phyloP scores from a whole-genome alignment of 148 eudicot species.

The Rhododendron griersonianum region DNA sequence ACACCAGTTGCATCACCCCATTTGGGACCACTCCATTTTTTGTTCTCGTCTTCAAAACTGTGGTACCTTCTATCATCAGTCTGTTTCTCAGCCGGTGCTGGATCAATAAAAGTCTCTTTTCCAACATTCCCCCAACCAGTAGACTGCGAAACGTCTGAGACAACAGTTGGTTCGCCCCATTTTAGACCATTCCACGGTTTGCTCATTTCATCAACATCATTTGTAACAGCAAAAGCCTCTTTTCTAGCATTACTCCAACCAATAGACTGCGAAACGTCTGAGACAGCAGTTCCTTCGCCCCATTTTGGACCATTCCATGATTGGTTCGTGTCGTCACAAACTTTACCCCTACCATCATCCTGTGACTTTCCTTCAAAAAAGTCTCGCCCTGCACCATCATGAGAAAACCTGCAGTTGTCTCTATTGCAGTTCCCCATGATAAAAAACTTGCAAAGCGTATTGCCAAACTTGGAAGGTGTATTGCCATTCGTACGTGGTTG shows the following conservation, averaged over 20 bases:
- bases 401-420: slow-evolving; percentile 40
- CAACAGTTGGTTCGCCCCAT: slow-evolving; percentile 22
- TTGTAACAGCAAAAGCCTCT: slow-evolving; percentile 4
- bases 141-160: slow-evolving; percentile 10
- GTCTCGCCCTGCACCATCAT: slow-evolving; percentile 22
- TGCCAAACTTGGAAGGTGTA: slow-evolving; percentile 26
- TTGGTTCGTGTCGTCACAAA: slow-evolving; percentile 20
- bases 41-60: slow-evolving; percentile 22
- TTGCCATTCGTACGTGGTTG: slow-evolving; percentile 10
- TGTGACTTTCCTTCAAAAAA: slow-evolving; percentile 20
- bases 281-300: slow-evolving; percentile 18
- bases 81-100: slow-evolving; percentile 19
- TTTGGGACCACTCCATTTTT: slow-evolving; percentile 33
- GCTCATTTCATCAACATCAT: slow-evolving; percentile 16
- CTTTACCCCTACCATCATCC: slow-evolving; percentile 25
- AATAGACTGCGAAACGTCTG: slow-evolving; percentile 10
- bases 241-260: slow-evolving; percentile 15
- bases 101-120: background rate
- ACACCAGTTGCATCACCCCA: slow-evolving; percentile 24
- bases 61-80: slow-evolving; percentile 20
- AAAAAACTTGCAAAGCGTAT: slow-evolving; percentile 30
- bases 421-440: slow-evolving; percentile 34
- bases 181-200: slow-evolving; percentile 35
- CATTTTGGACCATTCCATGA: slow-evolving; percentile 40
- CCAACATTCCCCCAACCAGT: slow-evolving; percentile 20